Percentiles rank a stretch among this genome's conserved stretches.
phyloP scores from a whole-genome alignment of 371 early-diverging fungal species.

The Mucor racemosus region DNA sequence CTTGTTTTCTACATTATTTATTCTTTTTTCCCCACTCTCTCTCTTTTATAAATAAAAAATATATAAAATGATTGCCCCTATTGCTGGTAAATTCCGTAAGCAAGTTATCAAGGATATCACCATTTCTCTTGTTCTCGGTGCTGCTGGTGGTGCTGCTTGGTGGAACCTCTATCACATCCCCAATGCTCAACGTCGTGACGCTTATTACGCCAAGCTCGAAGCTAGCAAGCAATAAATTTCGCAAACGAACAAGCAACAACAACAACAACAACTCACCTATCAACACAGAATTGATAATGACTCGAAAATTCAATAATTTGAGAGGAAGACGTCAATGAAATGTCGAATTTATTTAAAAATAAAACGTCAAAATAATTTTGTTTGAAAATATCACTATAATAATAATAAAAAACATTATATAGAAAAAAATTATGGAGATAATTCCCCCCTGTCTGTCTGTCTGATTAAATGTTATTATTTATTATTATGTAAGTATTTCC shows the following conservation, averaged over 20 bases:
- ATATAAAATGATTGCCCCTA: slow-evolving; percentile 53
- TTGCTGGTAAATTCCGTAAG: slow-evolving; percentile 57
- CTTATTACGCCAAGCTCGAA: slow-evolving; percentile 58
- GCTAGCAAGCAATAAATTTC: slow-evolving; percentile 47
- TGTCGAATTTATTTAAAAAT: background rate
- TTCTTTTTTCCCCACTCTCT: slow-evolving; percentile 12
- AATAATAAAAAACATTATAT: slow-evolving; percentile 1
- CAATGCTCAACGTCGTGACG: slow-evolving; percentile 40
- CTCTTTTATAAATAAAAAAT: background rate
- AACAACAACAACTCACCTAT: slow-evolving; percentile 10
- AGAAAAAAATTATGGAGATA: background rate
- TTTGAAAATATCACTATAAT: slow-evolving; percentile 1
- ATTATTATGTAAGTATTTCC: slow-evolving; percentile 18
- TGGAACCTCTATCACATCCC: slow-evolving; percentile 54
- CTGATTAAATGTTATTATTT: background rate
- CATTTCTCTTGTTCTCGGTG: slow-evolving; percentile 45
- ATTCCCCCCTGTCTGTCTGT: background rate
- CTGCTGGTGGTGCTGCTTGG: slow-evolving; percentile 48
- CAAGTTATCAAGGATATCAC: slow-evolving; percentile 46
- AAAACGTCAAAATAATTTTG: slow-evolving; percentile 5
- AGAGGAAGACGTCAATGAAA: background rate
- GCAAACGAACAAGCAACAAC: background rate
- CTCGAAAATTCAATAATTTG: too few species aligned
- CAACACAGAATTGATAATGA: background rate
- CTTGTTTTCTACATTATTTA: slow-evolving; percentile 1